Conservation (phyloP, 768 basidiomycete species). For the Strobilomyces echinocephalus region DNA sequence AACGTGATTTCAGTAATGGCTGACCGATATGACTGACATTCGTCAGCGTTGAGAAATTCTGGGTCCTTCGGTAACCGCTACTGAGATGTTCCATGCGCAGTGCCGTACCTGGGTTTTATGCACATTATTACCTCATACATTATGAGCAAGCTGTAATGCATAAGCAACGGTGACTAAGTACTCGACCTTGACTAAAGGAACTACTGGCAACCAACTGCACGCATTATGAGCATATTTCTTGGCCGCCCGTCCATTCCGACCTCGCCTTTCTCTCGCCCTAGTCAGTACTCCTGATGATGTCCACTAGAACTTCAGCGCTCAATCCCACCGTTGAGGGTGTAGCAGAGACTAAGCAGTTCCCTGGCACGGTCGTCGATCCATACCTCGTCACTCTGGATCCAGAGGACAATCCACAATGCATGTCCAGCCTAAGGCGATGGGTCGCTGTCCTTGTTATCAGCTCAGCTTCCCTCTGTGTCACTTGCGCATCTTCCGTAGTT, state of each 20-base stretch:
- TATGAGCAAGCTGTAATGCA: too few species aligned
- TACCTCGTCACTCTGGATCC: conserved; percentile 36
- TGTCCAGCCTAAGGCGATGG: conserved; percentile 44
- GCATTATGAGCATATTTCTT: too few species aligned
- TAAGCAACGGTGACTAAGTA: too few species aligned
- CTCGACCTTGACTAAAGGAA: too few species aligned
- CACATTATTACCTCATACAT: too few species aligned
- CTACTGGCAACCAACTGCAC: too few species aligned
- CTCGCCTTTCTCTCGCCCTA: not conserved
- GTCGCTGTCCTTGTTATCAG: conserved; percentile 43
- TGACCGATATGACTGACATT: not conserved
- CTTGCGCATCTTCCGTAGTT: conserved; percentile 55
- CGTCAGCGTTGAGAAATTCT: not conserved
- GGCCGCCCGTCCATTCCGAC: too few species aligned
- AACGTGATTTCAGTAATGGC: too few species aligned
- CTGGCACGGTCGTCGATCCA: conserved; percentile 4
- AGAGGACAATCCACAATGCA: conserved; percentile 40
- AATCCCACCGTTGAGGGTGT: conserved; percentile 7
- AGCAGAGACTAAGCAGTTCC: not conserved
- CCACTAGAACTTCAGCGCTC: conserved; percentile 4
- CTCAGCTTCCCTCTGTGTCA: conserved; percentile 45
- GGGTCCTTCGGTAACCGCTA: not conserved
- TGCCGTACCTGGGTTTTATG: not conserved
- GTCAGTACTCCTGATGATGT: not conserved
- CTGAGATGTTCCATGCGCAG: not conserved